Evolutionary conservation across 768 basidiomycete species (phyloP).

Genomic region (Galerina sulciceps): DNA sequence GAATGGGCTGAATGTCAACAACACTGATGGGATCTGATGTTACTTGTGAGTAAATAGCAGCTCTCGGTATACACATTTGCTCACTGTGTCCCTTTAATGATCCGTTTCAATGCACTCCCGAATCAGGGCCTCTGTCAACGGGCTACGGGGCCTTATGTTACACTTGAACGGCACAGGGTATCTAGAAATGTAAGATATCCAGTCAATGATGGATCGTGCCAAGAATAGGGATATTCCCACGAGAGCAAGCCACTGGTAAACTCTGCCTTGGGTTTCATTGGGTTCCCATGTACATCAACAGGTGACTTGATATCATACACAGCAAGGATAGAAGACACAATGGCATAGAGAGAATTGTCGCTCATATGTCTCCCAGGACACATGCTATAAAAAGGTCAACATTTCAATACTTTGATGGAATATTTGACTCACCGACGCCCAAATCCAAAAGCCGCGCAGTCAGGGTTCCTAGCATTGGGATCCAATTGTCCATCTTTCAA

Average conservation of each 20-base stretch:
- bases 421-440: slow-evolving; percentile 30
- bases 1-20: no score
- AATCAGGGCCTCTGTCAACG: slow-evolving; percentile 18
- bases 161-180: slow-evolving; percentile 29
- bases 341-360: slow-evolving; percentile 24
- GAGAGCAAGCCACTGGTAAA: slow-evolving; percentile 23
- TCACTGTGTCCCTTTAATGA: background rate
- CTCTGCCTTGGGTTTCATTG: slow-evolving; percentile 19
- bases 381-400: slow-evolving; percentile 17
- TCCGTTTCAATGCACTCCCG: slow-evolving; percentile 9
- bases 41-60: background rate
- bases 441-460: slow-evolving; percentile 33
- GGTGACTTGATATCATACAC: slow-evolving; percentile 28
- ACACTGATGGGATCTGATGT: no score
- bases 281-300: slow-evolving; percentile 22
- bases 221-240: slow-evolving; percentile 17
- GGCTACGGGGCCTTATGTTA: slow-evolving; percentile 23
- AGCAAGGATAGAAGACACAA: slow-evolving; percentile 23
- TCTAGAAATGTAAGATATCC: slow-evolving; percentile 5
- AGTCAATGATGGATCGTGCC: background rate
- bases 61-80: background rate
- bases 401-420: background rate
- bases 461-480: slow-evolving; percentile 26
- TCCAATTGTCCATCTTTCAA: slow-evolving; percentile 28
- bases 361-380: slow-evolving; percentile 29